These are phyloP conservation scores for Raphanus raphanistrum DNA, from an alignment of 345 rosid genomes.

Conservation along the genomic window DNA sequence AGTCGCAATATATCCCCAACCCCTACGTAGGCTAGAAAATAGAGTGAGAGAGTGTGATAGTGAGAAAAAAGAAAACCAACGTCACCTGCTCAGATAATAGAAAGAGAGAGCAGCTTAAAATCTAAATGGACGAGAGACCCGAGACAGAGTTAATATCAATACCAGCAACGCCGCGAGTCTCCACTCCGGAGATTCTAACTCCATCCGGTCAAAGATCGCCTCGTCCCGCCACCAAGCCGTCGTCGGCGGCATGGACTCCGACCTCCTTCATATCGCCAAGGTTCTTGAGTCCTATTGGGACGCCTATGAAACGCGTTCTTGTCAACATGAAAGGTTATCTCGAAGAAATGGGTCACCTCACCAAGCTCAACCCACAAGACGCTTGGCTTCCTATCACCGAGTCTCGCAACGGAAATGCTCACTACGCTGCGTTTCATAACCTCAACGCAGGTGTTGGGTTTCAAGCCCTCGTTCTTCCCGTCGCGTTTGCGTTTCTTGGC, in stretches of 20 bases:
- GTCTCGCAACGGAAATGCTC: conserved; percentile 97
- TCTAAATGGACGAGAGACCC: conserved; percentile 86
- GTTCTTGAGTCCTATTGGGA: conserved; percentile 93
- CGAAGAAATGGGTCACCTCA: conserved; percentile 92
- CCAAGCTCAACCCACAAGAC: conserved; percentile 95
- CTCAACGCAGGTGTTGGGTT: conserved; percentile 95
- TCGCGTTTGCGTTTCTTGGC: conserved; percentile 94
- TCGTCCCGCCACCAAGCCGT: conserved; percentile 61
- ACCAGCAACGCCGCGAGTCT: conserved; percentile 91
- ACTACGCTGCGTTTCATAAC: conserved; percentile 96
- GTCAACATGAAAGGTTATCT: conserved; percentile 90
- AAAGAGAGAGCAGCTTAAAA: background rate
- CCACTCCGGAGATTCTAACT: conserved; percentile 92
- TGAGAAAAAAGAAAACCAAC: conserved; percentile 10
- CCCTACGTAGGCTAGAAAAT: conserved; percentile 6
- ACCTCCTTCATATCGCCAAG: conserved; percentile 93
- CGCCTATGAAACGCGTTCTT: conserved; percentile 96
- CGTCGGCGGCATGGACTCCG: conserved; percentile 92
- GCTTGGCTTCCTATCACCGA: conserved; percentile 99
- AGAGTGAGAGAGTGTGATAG: conserved; percentile 20
- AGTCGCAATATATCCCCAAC: background rate
- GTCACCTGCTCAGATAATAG: conserved; percentile 9
- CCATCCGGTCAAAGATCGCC: conserved; percentile 98
- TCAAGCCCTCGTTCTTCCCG: conserved; percentile 91
- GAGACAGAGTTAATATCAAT: conserved; percentile 95